phyloP scores from a whole-genome alignment of 306 rosid species.

The Rosa rugosa region DNA sequence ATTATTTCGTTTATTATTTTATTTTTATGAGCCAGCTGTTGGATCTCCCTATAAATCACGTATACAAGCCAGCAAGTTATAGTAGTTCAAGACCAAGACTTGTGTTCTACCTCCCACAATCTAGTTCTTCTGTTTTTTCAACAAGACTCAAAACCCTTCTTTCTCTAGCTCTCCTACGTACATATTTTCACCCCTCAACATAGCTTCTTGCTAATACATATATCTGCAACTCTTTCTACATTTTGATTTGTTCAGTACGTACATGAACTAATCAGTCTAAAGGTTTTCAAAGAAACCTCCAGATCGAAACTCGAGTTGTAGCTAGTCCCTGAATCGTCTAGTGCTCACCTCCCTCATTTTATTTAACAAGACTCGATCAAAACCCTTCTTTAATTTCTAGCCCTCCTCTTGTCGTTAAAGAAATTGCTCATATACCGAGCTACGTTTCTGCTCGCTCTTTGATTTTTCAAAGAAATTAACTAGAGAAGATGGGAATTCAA shows the following conservation, averaged over 20 bases:
- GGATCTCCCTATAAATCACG: background rate
- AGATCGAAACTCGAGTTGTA: background rate
- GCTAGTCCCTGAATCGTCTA: background rate
- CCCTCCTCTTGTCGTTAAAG: background rate
- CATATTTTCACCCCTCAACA: background rate
- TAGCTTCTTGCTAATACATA: background rate
- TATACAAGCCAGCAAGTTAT: background rate
- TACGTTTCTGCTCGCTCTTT: background rate
- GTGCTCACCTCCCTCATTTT: background rate
- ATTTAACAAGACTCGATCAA: background rate
- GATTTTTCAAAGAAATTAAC: background rate
- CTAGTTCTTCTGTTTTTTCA: background rate
- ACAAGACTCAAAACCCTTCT: background rate
- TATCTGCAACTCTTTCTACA: background rate
- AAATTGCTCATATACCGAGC: background rate
- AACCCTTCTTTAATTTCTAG: background rate
- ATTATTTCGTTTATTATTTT: background rate
- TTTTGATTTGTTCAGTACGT: background rate
- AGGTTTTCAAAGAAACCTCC: background rate
- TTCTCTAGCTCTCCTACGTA: background rate
- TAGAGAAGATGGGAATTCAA: conserved; percentile 62
- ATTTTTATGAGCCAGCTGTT: background rate
- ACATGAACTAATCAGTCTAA: background rate
- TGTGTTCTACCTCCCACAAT: background rate
- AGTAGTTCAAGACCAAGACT: background rate